phyloP scores from a whole-genome alignment of 2,329 filamentous ascomycete species.

The Westerdykella aurantiaca region DNA sequence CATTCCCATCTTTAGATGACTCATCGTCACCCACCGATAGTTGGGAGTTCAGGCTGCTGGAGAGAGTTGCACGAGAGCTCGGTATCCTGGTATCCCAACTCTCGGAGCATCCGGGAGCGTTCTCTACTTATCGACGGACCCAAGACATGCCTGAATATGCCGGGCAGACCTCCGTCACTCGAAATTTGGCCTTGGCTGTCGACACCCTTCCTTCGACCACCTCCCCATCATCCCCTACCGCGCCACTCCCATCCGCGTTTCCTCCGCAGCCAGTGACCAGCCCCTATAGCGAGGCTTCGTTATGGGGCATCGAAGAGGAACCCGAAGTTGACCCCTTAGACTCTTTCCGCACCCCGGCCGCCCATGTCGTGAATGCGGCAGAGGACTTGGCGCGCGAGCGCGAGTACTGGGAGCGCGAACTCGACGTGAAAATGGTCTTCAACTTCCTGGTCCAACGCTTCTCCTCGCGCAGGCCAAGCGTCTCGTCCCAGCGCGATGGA shows the following conservation, averaged over 20 bases:
- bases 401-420: conserved; percentile 89
- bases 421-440: conserved; percentile 89
- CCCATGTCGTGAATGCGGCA: conserved; percentile 14
- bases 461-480: conserved; percentile 30
- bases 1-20: conserved; percentile 14
- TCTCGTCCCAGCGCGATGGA: conserved; percentile 14
- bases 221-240: conserved; percentile 23
- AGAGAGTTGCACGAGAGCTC: conserved; percentile 80
- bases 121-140: conserved; percentile 69
- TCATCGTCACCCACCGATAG: conserved; percentile 33
- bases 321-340: conserved; percentile 41
- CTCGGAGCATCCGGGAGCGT: conserved; percentile 81
- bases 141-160: conserved; percentile 63
- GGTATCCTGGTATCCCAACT: conserved; percentile 77
- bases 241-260: conserved; percentile 47
- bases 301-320: conserved; percentile 63
- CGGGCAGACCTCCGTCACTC: conserved; percentile 58
- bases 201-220: conserved; percentile 19
- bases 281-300: conserved; percentile 48
- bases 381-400: conserved; percentile 43
- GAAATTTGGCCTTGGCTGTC: conserved; percentile 14
- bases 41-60: conserved; percentile 75
- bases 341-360: conserved; percentile 35
- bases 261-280: conserved; percentile 27
- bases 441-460: conserved; percentile 49